These are phyloP conservation scores for Sporormia fimetaria DNA, from an alignment of 495 filamentous ascomycete genomes.

Conservation along the genomic window DNA sequence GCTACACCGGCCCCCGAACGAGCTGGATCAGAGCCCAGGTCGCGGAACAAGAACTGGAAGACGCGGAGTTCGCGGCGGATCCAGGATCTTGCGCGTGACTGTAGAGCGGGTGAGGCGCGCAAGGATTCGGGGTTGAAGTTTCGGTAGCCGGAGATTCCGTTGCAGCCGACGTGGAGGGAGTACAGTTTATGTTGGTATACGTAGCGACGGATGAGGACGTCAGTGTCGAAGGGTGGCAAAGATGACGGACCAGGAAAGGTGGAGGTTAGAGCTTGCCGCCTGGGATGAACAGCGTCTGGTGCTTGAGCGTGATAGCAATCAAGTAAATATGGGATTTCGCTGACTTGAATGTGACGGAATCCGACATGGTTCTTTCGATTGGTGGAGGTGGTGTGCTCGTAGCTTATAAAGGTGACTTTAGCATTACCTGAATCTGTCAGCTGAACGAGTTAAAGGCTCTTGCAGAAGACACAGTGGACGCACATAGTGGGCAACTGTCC, in stretches of 20 bases:
- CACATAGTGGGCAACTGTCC: constrained; percentile 60
- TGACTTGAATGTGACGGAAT: too few species aligned
- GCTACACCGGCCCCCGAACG: constrained; percentile 7
- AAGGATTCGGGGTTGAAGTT: constrained; percentile 63
- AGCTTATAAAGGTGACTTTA: constrained; percentile 54
- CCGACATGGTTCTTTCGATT: too few species aligned
- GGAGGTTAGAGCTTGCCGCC: constrained; percentile 4
- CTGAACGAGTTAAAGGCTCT: not conserved
- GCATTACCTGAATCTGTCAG: constrained; percentile 48
- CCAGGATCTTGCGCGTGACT: constrained; percentile 77
- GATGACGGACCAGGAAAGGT: constrained; percentile 4
- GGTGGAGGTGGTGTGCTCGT: constrained; percentile 33
- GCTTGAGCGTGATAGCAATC: too few species aligned
- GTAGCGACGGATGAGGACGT: constrained; percentile 55
- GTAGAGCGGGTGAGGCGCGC: constrained; percentile 49
- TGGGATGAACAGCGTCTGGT: too few species aligned
- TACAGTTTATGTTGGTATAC: constrained; percentile 69
- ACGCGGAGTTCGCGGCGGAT: constrained; percentile 80
- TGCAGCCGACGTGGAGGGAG: constrained; percentile 77
- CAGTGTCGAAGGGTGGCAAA: constrained; percentile 38
- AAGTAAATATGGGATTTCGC: too few species aligned
- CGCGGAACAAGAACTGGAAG: constrained; percentile 60
- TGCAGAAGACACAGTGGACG: not conserved
- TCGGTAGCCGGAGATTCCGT: constrained; percentile 64
- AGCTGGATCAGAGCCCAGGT: constrained; percentile 15